Evolutionary conservation across 2,329 filamentous ascomycete genomes (phyloP), one percentile per base, ranked within the genome.

Genomic region (Xylariaceae sp.): DNA sequence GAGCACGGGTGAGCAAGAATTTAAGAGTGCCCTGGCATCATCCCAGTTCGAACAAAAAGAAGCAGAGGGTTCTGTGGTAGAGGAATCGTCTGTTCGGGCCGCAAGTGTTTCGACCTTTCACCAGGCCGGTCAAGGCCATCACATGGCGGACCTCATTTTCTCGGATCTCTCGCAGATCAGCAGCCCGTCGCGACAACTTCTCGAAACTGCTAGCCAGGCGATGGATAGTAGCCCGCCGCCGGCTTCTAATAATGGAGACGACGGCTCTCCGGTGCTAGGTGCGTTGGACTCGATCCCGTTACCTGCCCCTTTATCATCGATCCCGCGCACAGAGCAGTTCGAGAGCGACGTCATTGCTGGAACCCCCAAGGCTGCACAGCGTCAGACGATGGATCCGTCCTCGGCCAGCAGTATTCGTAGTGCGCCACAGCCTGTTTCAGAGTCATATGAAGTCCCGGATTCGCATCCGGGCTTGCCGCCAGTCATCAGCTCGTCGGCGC

Each of bases 371-470:
- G 63, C 62, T 2, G 54, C 67, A 34, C 73, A 74, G 64, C 71
- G 72, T 3, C 74, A 68, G 44, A 51, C 73, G 2, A 67, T 66
- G 4, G 50, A 69, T 1, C 37, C 37, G 2, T 68, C 68, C 23
- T 77, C 77, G 17, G 68, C 68, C 7, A 74, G 73, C 60, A 82
- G 76, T 64, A 68, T 74, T 64, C 73, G 51, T 60, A 82, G 77
- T 65, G 81, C 80, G 23, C 76, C 79, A 11, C 82, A 84, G 59
- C 76, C 77, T 2, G 78, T 81, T 7, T 57, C 59, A 3, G 66
- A 73, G 2, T 69, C 72, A 0, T 64, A 72, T n/a, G 47, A 52
- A 7, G 58, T 56, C 11, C 34, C 52, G 10, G 56, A 58, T 50
- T 50, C 34, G 6, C 37, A 23, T 7, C 30, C 8, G 9, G 48